phyloP scores from a whole-genome alignment of 1,284 basidiomycete genomes.

The Veloboletus limbatus region DNA sequence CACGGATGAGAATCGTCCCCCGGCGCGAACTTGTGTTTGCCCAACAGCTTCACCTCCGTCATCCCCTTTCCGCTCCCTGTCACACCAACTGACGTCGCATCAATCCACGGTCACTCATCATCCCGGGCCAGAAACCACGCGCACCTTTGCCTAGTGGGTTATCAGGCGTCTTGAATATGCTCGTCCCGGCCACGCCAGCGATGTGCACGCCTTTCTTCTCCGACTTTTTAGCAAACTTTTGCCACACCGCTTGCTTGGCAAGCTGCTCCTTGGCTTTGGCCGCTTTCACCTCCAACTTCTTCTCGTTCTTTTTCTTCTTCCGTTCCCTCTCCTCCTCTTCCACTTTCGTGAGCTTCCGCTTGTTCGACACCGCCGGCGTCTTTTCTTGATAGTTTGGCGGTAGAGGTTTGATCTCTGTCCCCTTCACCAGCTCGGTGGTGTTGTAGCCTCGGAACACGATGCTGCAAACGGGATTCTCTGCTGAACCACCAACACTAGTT shows the following conservation, averaged over 20 bases:
- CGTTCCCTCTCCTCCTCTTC: conserved; percentile 88
- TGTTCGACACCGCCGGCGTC: conserved; percentile 45
- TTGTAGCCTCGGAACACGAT: conserved; percentile 96
- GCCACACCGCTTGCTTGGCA: conserved; percentile 90
- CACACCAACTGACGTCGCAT: conserved; percentile 73
- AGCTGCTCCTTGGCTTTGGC: conserved; percentile 89
- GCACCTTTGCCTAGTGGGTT: conserved; percentile 85
- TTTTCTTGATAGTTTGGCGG: conserved; percentile 52
- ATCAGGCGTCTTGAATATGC: conserved; percentile 96
- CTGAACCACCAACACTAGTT: conserved; percentile 82
- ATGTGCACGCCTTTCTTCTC: conserved; percentile 94
- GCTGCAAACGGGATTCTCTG: conserved; percentile 85
- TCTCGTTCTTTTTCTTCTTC: conserved; percentile 97
- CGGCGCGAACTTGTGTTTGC: conserved; percentile 78
- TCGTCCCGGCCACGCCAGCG: conserved; percentile 82
- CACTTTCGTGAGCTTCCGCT: conserved; percentile 75
- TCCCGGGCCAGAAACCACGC: too few species aligned
- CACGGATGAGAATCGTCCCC: conserved; percentile 40
- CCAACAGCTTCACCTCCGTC: conserved; percentile 72
- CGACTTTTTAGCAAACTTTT: conserved; percentile 96
- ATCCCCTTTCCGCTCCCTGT: conserved; percentile 93
- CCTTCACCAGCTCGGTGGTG: conserved; percentile 86
- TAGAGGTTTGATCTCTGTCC: conserved; percentile 68
- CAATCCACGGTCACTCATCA: conserved; percentile 26
- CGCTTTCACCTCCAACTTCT: conserved; percentile 85